Conservation (phyloP, 2,329 filamentous ascomycete species). For the Clathrospora elynae region DNA sequence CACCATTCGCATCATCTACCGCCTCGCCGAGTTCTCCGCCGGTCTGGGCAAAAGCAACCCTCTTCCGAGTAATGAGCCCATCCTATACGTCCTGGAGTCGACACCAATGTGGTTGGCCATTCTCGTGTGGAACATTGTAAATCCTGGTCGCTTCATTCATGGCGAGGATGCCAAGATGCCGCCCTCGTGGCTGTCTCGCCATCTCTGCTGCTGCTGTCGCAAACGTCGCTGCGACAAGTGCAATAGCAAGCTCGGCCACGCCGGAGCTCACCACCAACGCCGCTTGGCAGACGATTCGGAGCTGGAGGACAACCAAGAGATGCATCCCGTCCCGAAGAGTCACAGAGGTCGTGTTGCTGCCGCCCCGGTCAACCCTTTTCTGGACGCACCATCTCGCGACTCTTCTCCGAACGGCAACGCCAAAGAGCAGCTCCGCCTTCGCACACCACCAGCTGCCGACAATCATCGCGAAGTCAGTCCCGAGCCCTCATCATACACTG, state of each 20-base stretch:
- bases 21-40: conserved; percentile 54
- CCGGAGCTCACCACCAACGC: conserved; percentile 15
- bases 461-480: conserved; percentile 13
- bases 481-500: conserved; percentile 14
- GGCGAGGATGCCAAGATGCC: conserved; percentile 24
- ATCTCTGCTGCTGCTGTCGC: conserved; percentile 23
- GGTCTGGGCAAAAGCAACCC: conserved; percentile 52
- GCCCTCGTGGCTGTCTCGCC: conserved; percentile 25
- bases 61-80: conserved; percentile 58
- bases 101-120: conserved; percentile 58
- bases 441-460: conserved; percentile 9
- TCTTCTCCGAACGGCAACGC: conserved; percentile 9
- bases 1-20: conserved; percentile 46
- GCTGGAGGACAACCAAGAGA: conserved; percentile 14
- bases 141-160: conserved; percentile 19
- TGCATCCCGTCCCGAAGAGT: conserved; percentile 3
- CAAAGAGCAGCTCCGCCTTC: conserved; percentile 12
- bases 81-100: conserved; percentile 59
- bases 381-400: conserved; percentile 5
- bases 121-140: conserved; percentile 24
- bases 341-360: conserved; percentile 6
- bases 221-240: conserved; percentile 26
- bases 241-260: conserved; percentile 20
- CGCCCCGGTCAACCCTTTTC: conserved; percentile 4
- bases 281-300: conserved; percentile 7